Evolutionary conservation across 2,329 filamentous ascomycete species (phyloP).

Genomic region (Geoglossum cookeanum): DNA sequence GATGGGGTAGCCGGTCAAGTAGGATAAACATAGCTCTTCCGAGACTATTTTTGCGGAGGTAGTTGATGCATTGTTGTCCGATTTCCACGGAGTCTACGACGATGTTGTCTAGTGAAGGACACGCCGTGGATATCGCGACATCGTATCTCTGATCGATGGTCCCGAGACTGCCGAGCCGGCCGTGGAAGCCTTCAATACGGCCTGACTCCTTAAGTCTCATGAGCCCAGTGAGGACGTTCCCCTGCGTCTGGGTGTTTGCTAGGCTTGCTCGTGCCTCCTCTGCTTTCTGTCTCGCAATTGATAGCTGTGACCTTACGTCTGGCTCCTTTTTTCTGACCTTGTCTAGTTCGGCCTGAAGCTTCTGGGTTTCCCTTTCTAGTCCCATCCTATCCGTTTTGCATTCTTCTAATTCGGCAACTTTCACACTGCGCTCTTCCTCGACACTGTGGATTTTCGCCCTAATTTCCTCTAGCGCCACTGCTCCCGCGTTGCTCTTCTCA

Average conservation of each 20-base stretch:
- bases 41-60: slow-evolving; percentile 90
- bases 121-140: slow-evolving; percentile 94
- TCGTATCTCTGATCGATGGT: slow-evolving; percentile 90
- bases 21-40: slow-evolving; percentile 95
- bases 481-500: slow-evolving; percentile 76
- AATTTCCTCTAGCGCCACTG: slow-evolving; percentile 65
- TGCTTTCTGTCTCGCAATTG: slow-evolving; percentile 78
- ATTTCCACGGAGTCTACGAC: slow-evolving; percentile 92
- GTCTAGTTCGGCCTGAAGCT: slow-evolving; percentile 52
- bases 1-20: slow-evolving; percentile 63
- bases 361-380: slow-evolving; percentile 55
- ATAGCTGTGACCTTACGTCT: slow-evolving; percentile 64
- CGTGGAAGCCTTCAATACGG: slow-evolving; percentile 92
- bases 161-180: slow-evolving; percentile 81
- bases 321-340: slow-evolving; percentile 62
- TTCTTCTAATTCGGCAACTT: slow-evolving; percentile 54
- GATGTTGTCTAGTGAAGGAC: slow-evolving; percentile 79
- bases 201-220: slow-evolving; percentile 94
- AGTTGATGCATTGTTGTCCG: slow-evolving; percentile 94
- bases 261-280: slow-evolving; percentile 88
- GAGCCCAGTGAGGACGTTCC: slow-evolving; percentile 75
- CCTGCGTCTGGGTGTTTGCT: slow-evolving; percentile 75
- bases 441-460: slow-evolving; percentile 60
- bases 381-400: slow-evolving; percentile 53
- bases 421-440: slow-evolving; percentile 49